Evolutionary conservation across 768 basidiomycete genomes (phyloP).

Genomic region (Mycena epipterygia): DNA sequence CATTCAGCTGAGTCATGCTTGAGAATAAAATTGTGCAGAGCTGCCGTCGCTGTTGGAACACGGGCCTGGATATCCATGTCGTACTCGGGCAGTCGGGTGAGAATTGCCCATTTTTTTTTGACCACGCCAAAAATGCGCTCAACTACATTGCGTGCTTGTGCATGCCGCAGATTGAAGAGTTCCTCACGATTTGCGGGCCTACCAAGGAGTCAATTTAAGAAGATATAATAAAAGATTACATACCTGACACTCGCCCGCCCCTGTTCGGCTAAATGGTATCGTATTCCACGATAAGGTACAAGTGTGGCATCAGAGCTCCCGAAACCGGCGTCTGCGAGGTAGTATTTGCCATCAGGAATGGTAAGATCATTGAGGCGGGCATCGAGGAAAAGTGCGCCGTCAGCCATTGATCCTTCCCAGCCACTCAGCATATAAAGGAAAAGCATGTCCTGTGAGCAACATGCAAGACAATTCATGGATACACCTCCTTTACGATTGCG

Average conservation of each 20-base stretch:
- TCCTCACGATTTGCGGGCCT: not conserved
- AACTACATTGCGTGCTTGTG: slow-evolving; percentile 50
- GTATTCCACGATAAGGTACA: slow-evolving; percentile 41
- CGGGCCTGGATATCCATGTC: slow-evolving; percentile 36
- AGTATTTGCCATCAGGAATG: slow-evolving; percentile 31
- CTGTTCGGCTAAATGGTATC: slow-evolving; percentile 45
- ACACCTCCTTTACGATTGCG: slow-evolving; percentile 42
- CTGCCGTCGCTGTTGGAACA: slow-evolving; percentile 35
- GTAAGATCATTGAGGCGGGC: slow-evolving; percentile 19
- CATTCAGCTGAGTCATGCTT: slow-evolving; percentile 25
- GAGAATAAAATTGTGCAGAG: slow-evolving; percentile 43
- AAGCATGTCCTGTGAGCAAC: slow-evolving; percentile 23
- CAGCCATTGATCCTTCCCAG: slow-evolving; percentile 42
- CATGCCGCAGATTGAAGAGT: slow-evolving; percentile 41
- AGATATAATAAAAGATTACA: not conserved
- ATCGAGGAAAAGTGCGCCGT: not conserved
- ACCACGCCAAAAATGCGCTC: slow-evolving; percentile 36
- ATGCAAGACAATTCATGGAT: slow-evolving; percentile 43
- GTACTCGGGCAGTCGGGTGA: slow-evolving; percentile 28
- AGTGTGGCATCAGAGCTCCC: slow-evolving; percentile 38
- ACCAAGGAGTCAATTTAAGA: not conserved
- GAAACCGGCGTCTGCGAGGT: slow-evolving; percentile 37
- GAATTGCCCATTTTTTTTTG: slow-evolving; percentile 39
- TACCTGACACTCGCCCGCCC: slow-evolving; percentile 14
- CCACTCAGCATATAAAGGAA: slow-evolving; percentile 38